phyloP scores from a whole-genome alignment of 306 rosid species.

The Carpinus viminea region DNA sequence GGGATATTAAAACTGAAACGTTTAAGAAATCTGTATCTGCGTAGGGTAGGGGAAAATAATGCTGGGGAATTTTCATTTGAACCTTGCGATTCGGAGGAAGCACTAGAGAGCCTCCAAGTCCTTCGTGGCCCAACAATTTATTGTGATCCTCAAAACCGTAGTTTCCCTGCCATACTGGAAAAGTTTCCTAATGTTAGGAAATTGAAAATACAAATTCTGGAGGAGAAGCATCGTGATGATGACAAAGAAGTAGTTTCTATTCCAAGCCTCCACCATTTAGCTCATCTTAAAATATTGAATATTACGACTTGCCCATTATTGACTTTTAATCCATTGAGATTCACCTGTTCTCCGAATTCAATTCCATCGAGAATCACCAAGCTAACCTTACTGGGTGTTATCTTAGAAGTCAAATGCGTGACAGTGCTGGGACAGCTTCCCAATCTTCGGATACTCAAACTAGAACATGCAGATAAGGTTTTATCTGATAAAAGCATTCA shows the following conservation, averaged over 20 bases:
- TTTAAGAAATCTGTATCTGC: not conserved
- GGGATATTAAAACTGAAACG: not conserved
- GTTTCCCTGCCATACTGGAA: not conserved
- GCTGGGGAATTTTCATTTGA: not conserved
- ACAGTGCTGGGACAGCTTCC: not conserved
- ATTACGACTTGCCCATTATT: not conserved
- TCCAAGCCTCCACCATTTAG: not conserved
- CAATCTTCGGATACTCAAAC: not conserved
- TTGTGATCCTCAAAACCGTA: not conserved
- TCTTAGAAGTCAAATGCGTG: not conserved
- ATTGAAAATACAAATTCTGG: not conserved
- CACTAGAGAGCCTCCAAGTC: not conserved
- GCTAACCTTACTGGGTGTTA: not conserved
- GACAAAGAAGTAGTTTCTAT: too few species aligned
- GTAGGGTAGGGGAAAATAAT: too few species aligned
- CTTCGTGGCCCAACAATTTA: not conserved
- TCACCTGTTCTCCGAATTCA: not conserved
- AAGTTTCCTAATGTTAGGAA: not conserved
- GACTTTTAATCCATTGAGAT: rapidly evolving
- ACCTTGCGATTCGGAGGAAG: not conserved
- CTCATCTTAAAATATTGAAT: too few species aligned
- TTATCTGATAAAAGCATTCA: too few species aligned
- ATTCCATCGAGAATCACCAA: too few species aligned
- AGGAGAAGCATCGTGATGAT: too few species aligned
- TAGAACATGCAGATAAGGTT: rapidly evolving